A percentile compares a stretch with the other conserved stretches of the same genome.
These are phyloP conservation scores for Penicillium crustosum DNA, from an alignment of 2,329 filamentous ascomycete genomes.

Conservation along the genomic window DNA sequence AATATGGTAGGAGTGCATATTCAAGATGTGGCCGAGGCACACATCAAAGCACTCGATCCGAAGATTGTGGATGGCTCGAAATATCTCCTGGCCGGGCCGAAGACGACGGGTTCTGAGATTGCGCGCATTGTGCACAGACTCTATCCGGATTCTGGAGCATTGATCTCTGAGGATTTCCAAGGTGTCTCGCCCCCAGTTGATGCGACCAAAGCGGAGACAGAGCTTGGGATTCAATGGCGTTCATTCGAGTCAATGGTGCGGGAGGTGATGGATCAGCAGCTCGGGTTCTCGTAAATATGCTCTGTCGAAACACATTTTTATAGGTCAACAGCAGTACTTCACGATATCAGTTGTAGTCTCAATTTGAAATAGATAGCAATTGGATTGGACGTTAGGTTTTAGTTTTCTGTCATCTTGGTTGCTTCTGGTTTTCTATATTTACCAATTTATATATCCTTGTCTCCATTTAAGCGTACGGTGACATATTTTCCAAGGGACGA, in stretches of 20 bases:
- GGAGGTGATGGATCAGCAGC: constrained; percentile 26
- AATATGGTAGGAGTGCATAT: constrained; percentile 22
- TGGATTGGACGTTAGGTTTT: not conserved
- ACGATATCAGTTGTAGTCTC: not conserved
- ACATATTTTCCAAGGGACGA: not conserved
- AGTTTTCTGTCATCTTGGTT: not conserved
- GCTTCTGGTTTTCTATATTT: not conserved
- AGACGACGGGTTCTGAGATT: constrained; percentile 16
- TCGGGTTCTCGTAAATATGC: constrained; percentile 8
- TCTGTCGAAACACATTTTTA: no score
- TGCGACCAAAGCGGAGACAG: constrained; percentile 20
- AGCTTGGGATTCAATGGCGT: constrained; percentile 26
- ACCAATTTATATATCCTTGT: not conserved
- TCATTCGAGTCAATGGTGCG: constrained; percentile 21
- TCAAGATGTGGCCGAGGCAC: constrained; percentile 29
- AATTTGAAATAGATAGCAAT: not conserved
- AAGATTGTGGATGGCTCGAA: constrained; percentile 21
- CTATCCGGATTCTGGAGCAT: constrained; percentile 18
- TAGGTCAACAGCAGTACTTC: not conserved
- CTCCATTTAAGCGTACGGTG: not conserved
- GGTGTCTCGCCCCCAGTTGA: constrained; percentile 9
- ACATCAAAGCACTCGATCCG: constrained; percentile 23
- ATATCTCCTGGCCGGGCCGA: constrained; percentile 18
- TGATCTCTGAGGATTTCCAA: constrained; percentile 8
- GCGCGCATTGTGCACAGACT: constrained; percentile 13